Evolutionary conservation across 164 flowering plant species (phyloP).

Genomic region (Chimonanthus salicifolius): DNA sequence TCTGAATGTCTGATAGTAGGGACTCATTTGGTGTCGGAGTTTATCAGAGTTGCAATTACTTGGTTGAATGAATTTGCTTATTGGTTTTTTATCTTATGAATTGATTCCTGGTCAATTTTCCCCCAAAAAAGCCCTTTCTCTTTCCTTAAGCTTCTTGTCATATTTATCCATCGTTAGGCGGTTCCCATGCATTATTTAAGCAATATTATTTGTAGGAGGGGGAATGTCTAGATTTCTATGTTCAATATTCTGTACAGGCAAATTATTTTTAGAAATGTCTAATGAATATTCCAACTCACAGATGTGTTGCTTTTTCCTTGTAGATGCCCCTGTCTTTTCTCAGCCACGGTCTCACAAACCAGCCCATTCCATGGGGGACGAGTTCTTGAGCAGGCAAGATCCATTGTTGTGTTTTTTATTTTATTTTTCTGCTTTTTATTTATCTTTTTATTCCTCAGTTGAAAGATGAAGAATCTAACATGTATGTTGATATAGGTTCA

Average conservation of each 20-base stretch:
- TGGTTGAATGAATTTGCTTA: not conserved
- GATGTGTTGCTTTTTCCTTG: slow-evolving; percentile 7
- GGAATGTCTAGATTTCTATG: too few relatives aligned
- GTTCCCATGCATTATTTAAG: too few relatives aligned
- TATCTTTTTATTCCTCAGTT: not conserved
- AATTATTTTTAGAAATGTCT: too few relatives aligned
- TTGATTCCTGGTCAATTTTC: too few relatives aligned
- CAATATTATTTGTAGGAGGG: too few relatives aligned
- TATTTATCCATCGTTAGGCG: not conserved
- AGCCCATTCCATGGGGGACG: slow-evolving; percentile 40
- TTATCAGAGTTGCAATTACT: not conserved
- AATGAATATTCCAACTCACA: not conserved
- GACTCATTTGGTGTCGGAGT: not conserved
- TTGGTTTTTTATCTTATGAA: too few relatives aligned
- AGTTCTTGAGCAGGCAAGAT: slow-evolving; percentile 58
- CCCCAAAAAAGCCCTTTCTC: not conserved
- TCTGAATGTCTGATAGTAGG: too few relatives aligned
- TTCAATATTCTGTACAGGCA: too few relatives aligned
- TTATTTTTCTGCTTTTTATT: not conserved
- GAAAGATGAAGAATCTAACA: not conserved
- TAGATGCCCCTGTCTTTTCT: slow-evolving; percentile 39
- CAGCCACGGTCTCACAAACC: slow-evolving; percentile 49
- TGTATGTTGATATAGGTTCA: slow-evolving; percentile 46
- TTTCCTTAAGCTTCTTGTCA: too few relatives aligned
- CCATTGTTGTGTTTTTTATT: not conserved